phyloP scores from a whole-genome alignment of 2,329 filamentous ascomycete species.

The Periconia sp. region DNA sequence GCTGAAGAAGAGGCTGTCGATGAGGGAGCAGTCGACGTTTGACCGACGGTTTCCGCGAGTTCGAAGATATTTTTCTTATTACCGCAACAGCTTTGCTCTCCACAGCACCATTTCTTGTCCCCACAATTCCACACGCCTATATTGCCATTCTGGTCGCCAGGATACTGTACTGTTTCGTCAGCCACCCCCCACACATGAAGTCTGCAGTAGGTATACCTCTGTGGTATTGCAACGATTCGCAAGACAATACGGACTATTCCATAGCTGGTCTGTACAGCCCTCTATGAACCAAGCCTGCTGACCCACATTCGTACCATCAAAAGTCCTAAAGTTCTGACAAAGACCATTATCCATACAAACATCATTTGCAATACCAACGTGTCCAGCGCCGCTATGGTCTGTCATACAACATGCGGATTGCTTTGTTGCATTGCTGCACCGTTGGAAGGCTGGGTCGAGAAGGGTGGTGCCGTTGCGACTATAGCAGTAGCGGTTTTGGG shows the following conservation, averaged over 20 bases:
- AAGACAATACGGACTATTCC: slow-evolving; percentile 17
- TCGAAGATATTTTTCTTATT: slow-evolving; percentile 1
- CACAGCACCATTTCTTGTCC: slow-evolving; percentile 7
- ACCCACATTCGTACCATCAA: slow-evolving; percentile 9
- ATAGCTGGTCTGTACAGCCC: slow-evolving; percentile 18
- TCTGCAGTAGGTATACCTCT: slow-evolving; percentile 2
- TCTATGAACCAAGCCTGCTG: slow-evolving; percentile 12
- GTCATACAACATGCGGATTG: slow-evolving; percentile 11
- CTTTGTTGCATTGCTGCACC: slow-evolving; percentile 7
- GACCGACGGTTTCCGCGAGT: slow-evolving; percentile 7
- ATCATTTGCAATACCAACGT: slow-evolving; percentile 8
- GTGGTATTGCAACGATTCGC: slow-evolving; percentile 3
- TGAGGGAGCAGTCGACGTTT: background rate
- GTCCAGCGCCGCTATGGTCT: slow-evolving; percentile 9
- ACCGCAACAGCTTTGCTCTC: slow-evolving; percentile 5
- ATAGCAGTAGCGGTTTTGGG: slow-evolving; percentile 5
- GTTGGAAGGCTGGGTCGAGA: slow-evolving; percentile 5
- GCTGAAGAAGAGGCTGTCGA: background rate
- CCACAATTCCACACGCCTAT: slow-evolving; percentile 9
- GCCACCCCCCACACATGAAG: background rate
- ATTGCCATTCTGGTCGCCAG: slow-evolving; percentile 2
- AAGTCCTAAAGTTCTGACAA: slow-evolving; percentile 13
- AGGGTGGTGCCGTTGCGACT: slow-evolving; percentile 11
- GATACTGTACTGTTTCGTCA: background rate
- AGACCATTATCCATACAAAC: slow-evolving; percentile 14